Conservation (phyloP, 768 basidiomycete species). For the Pleurotus platypus region DNA sequence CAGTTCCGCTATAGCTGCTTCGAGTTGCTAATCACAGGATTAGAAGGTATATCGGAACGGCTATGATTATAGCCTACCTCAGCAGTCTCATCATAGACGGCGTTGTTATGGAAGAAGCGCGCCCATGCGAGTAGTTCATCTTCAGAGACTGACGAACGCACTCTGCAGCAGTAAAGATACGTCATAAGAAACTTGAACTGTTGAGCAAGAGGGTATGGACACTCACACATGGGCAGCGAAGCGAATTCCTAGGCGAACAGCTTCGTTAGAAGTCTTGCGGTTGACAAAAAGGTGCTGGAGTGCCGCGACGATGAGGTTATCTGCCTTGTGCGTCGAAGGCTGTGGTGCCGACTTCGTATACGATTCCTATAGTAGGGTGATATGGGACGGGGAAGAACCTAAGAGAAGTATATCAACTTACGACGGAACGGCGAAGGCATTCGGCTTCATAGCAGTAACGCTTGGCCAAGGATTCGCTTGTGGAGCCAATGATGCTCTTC, state of each 20-base stretch:
- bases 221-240: slow-evolving; percentile 6
- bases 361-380: not conserved
- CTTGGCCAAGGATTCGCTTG: slow-evolving; percentile 5
- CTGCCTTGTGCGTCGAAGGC: slow-evolving; percentile 2
- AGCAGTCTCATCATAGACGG: slow-evolving; percentile 6
- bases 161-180: not conserved
- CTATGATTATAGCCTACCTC: not conserved
- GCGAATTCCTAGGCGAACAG: not conserved
- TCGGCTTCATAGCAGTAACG: slow-evolving; percentile 4
- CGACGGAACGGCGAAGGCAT: not conserved
- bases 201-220: not conserved
- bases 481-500: slow-evolving; percentile 6
- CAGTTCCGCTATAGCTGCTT: slow-evolving; percentile 2
- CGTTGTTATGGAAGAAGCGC: slow-evolving; percentile 7
- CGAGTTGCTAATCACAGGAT: not conserved
- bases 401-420: not conserved
- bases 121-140: slow-evolving; percentile 2
- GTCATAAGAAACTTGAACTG: no score
- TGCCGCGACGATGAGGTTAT: slow-evolving; percentile 5
- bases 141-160: slow-evolving; percentile 3
- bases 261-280: slow-evolving; percentile 3
- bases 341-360: not conserved
- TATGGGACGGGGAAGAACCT: not conserved
- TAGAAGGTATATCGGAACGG: no score
- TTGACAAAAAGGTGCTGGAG: slow-evolving; percentile 9